Percentiles rank a stretch among this genome's conserved stretches.
Evolutionary conservation across 2,329 filamentous ascomycete species (phyloP).

Genomic region (Colletotrichum sp.): DNA sequence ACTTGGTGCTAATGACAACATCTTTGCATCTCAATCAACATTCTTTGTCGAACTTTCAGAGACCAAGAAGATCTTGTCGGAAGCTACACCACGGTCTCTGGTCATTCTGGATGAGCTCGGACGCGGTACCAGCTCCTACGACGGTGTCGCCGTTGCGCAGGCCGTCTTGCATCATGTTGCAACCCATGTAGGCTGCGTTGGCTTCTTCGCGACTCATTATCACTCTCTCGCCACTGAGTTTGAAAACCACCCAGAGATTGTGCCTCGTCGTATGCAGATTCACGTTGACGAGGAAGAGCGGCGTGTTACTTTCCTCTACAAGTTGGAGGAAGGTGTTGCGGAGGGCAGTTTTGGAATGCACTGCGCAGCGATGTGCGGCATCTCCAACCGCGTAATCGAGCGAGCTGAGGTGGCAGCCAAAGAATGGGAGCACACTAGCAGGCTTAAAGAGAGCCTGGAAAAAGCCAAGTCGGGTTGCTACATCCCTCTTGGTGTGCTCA

Average conservation of each 20-base stretch:
- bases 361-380: constrained; percentile 97
- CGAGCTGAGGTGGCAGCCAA: constrained; percentile 85
- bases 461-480: constrained; percentile 79
- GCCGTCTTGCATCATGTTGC: constrained; percentile 96
- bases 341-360: constrained; percentile 99
- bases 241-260: constrained; percentile 84
- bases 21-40: constrained; percentile 95
- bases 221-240: constrained; percentile 94
- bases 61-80: constrained; percentile 95
- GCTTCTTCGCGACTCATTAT: constrained; percentile 98
- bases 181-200: constrained; percentile 88
- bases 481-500: constrained; percentile 83
- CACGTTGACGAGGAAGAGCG: constrained; percentile 84
- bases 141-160: constrained; percentile 95
- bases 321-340: constrained; percentile 89
- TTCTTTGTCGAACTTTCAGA: constrained; percentile 98
- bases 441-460: constrained; percentile 87
- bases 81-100: constrained; percentile 90
- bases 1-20: constrained; percentile 97
- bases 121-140: constrained; percentile 92
- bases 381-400: constrained; percentile 80
- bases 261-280: constrained; percentile 90
- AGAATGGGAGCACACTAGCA: constrained; percentile 94
- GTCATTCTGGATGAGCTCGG: constrained; percentile 97
- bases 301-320: constrained; percentile 96